Evolutionary conservation across 2,329 filamentous ascomycete genomes (phyloP).

Genomic region (Neoarthrinium moseri): DNA sequence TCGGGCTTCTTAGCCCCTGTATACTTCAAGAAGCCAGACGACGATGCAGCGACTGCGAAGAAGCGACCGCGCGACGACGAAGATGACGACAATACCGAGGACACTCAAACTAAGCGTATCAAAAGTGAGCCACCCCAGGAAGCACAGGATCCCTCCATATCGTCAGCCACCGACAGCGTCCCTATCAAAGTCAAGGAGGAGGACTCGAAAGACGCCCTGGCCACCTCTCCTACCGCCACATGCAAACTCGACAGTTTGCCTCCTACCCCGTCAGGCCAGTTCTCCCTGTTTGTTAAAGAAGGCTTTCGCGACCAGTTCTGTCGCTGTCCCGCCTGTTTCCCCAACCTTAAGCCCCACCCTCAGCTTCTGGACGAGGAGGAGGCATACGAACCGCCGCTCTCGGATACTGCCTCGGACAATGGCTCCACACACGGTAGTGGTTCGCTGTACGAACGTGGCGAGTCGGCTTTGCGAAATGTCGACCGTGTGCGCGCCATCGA

Average conservation of each 20-base stretch:
- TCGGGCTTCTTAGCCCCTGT: constrained; percentile 77
- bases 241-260: constrained; percentile 66
- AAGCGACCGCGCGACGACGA: constrained; percentile 68
- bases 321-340: constrained; percentile 79
- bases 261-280: constrained; percentile 49
- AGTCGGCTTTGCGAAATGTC: constrained; percentile 86
- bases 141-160: constrained; percentile 12
- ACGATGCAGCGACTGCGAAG: constrained; percentile 31
- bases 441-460: constrained; percentile 85
- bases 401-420: constrained; percentile 55
- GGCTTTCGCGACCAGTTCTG: constrained; percentile 82
- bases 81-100: constrained; percentile 30
- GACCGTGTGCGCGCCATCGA: constrained; percentile 93
- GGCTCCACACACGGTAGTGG: constrained; percentile 69
- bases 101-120: constrained; percentile 46
- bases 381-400: constrained; percentile 87
- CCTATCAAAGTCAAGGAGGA: constrained; percentile 18
- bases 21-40: constrained; percentile 38
- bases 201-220: constrained; percentile 15
- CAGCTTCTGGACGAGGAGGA: constrained; percentile 94
- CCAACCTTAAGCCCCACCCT: constrained; percentile 65
- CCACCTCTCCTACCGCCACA: constrained; percentile 14
- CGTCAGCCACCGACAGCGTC: constrained; percentile 11
- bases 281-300: constrained; percentile 81
- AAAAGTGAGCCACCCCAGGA: constrained; percentile 39